Evolutionary conservation across 768 basidiomycete species (phyloP), one percentile per base, ranked within the genome.

Genomic region (Porpolomopsis calyptriformis): DNA sequence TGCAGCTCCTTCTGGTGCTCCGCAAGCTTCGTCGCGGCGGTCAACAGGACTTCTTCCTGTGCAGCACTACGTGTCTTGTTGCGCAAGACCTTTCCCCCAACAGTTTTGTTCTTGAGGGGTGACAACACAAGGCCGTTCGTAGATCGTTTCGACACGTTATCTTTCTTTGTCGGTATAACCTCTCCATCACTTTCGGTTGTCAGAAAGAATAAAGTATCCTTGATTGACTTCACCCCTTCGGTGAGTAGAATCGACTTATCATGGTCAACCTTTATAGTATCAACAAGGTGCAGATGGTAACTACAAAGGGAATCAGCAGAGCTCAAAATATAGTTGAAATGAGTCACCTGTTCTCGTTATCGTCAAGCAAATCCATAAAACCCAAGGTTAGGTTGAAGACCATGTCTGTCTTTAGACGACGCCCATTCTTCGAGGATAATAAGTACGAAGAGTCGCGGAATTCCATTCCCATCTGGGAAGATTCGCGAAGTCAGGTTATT

Each of bases 1-100:
- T 93, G 94, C 22, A 98, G 63, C 36, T 90, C 82, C 33, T 70
- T 66, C 63, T 99, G 96, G 64, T 98, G 93, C 44, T 90, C 86
- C 42, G 82, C 77, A 40, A 96, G 76, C 60, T 78, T 84, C 10
- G 89, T 79, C 4, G 75, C 70, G 14, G 82, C 81, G 2, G 87
- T 81, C 53, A 82, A 77, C 45, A 89, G 75, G 2, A 85, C 77
- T 51, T 96, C 90, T 34, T 86, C 84, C 55, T 90, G 85, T 20
- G 78, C 83, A 25, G 89, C 84, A 49, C 86, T 81, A 22, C 96
- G 81, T 0, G 87, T 88, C 64, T 94, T 93, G 58, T 88, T 89
- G 45, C 90, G 80, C 16, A 96, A 69, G 16, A 94, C 84, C 58
- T 96, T 92, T 5, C 81, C 82, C 12, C 77, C 90, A 0, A 79